Evolutionary conservation across 140 eudicot genomes (phyloP).

Genomic region (Erigeron philadelphicus): DNA sequence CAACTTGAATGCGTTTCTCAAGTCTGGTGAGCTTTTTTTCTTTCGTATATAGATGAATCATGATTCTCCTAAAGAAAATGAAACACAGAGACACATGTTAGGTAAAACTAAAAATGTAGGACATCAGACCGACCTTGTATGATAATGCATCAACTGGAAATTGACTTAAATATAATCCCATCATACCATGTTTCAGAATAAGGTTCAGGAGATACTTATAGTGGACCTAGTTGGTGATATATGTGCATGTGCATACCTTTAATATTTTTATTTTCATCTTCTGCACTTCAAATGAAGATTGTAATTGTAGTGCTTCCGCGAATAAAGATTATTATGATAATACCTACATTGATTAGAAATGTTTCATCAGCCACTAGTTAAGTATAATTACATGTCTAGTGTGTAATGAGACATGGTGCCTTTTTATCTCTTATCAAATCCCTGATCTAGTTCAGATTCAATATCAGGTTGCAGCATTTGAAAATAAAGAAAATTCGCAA

Average conservation of each 20-base stretch:
- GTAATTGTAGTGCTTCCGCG: neutral
- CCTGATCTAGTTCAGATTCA: neutral
- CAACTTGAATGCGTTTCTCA: neutral
- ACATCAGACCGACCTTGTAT: neutral
- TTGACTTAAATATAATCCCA: conserved; percentile 2
- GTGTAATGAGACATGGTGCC: neutral
- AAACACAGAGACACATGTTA: neutral
- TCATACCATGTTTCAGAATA: conserved; percentile 12
- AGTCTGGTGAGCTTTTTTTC: neutral
- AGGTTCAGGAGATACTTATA: neutral
- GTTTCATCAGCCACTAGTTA: no score
- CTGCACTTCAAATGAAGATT: no score
- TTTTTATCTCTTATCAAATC: conserved; percentile 1
- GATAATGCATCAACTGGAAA: conserved; percentile 8
- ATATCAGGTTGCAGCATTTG: neutral
- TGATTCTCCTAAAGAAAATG: conserved; percentile 1
- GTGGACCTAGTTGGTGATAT: neutral
- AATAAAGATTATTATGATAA: neutral
- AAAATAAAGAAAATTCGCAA: neutral
- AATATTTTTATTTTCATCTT: no score
- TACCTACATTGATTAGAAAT: no score
- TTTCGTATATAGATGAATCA: neutral
- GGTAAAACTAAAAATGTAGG: conserved; percentile 9
- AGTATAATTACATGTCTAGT: no score
- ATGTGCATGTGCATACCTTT: no score